Evolutionary conservation across 2,329 filamentous ascomycete species (phyloP), one percentile per base, ranked within the genome.

Genomic region (Trichophyton mentagrophytes): DNA sequence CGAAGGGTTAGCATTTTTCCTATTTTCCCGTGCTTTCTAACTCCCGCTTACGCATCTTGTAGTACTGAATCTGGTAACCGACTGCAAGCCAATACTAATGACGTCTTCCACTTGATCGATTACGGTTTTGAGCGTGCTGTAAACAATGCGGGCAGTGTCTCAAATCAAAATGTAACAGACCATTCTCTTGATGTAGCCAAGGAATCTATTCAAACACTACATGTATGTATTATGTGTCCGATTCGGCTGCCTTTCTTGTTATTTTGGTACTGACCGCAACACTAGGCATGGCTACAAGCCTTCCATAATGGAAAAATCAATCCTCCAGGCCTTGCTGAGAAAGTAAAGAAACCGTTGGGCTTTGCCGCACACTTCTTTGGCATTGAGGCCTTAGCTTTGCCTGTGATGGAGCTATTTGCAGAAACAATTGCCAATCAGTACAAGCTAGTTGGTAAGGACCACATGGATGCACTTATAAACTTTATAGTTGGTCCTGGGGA

Each of bases 131-230:
- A 66, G 42, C 70, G 69, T 57, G 67, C 73, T 62, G 70, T 51
- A 65, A 69, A 51, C 67, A 70, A 61, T 59, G 59, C 44, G 61
- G 62, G 8, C 55, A 62, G 25, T 59, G 64, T 36, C 65, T 64
- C 4, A 64, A 65, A 33, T 64, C 66, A 44, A 60, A 65, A 3
- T 40, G 64, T 42, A 49, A 61, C 65, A 46, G 62, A 58, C 3
- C 57, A 63, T 13, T 57, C 61, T 30, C 46, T 44, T 13, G 57
- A 66, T 11, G 64, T 70, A 15, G 72, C 68, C 2, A 64, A 63
- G 22, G 72, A 73, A 64, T 72, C 70, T 3, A 71, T 75, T 60
- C 67, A 68, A 38, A 69, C 70, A 33, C 73, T 73, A 62, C 69
- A 71, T 58, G 74, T 74, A 64, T 66, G 72, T 63, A 22, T 17